phyloP scores from a whole-genome alignment of 805 yeast species.

The Teunomyces aglyptinius region DNA sequence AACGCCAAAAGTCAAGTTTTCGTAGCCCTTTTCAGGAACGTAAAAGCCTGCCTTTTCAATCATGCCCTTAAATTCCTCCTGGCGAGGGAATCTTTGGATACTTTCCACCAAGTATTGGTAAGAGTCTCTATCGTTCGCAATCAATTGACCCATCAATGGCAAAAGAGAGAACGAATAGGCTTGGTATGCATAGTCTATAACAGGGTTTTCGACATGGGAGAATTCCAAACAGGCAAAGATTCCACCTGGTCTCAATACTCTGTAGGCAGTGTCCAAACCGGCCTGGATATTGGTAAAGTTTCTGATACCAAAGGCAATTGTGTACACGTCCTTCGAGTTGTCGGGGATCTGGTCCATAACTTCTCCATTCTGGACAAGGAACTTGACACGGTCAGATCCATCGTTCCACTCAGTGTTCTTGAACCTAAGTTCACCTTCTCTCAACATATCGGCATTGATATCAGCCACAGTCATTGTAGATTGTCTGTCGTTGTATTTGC shows the following conservation, averaged over 20 bases:
- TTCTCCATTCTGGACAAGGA: slow-evolving; percentile 92
- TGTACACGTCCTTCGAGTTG: slow-evolving; percentile 89
- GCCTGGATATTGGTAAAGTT: slow-evolving; percentile 94
- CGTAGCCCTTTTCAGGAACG: slow-evolving; percentile 84
- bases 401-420: slow-evolving; percentile 59
- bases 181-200: slow-evolving; percentile 74
- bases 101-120: slow-evolving; percentile 96
- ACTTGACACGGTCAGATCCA: slow-evolving; percentile 60
- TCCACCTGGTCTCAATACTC: slow-evolving; percentile 96
- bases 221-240: slow-evolving; percentile 95
- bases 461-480: slow-evolving; percentile 90
- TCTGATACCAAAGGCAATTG: slow-evolving; percentile 96
- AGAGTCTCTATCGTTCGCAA: slow-evolving; percentile 93
- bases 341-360: slow-evolving; percentile 77
- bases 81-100: slow-evolving; percentile 86
- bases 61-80: slow-evolving; percentile 88
- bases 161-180: slow-evolving; percentile 84
- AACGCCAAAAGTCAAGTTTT: slow-evolving; percentile 89
- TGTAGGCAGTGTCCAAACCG: slow-evolving; percentile 91
- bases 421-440: slow-evolving; percentile 83
- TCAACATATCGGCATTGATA: slow-evolving; percentile 93
- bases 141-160: slow-evolving; percentile 93
- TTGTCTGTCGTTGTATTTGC: slow-evolving; percentile 67
- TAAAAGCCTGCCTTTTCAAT: slow-evolving; percentile 93
- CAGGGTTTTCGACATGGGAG: slow-evolving; percentile 81